Conservation (phyloP, 306 rosid species). For the Citrullus colocynthis region DNA sequence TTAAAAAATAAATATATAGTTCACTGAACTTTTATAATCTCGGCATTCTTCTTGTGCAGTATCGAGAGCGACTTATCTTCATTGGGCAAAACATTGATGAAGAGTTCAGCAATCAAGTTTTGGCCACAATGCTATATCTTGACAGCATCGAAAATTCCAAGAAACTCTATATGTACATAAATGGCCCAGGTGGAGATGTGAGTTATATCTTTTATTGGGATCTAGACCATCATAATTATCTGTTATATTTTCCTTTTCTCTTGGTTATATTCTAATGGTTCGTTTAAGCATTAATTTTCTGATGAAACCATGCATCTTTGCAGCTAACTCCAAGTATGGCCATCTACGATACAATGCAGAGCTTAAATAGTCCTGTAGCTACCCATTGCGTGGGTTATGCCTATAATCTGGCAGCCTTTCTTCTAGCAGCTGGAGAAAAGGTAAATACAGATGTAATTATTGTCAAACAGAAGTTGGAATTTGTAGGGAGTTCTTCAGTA, state of each 20-base stretch:
- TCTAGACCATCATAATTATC: conserved; percentile 7
- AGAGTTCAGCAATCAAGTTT: conserved; percentile 81
- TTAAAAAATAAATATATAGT: too few relatives aligned
- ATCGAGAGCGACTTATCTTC: conserved; percentile 83
- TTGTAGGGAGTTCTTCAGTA: neutral
- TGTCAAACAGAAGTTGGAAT: neutral
- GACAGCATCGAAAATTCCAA: conserved; percentile 57
- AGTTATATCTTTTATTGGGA: conserved; percentile 20
- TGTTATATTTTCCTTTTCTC: conserved; percentile 4
- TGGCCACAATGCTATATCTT: conserved; percentile 89
- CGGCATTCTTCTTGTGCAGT: conserved; percentile 32
- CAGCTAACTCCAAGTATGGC: conserved; percentile 92
- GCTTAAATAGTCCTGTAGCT: conserved; percentile 68
- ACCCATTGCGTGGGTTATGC: conserved; percentile 87
- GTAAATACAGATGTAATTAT: conserved; percentile 19
- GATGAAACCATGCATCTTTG: conserved; percentile 22
- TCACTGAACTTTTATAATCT: neutral
- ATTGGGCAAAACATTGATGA: conserved; percentile 72
- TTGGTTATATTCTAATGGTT: neutral
- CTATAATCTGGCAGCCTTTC: conserved; percentile 63
- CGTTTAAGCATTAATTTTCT: conserved; percentile 7
- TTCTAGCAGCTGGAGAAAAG: conserved; percentile 94
- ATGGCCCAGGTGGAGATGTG: conserved; percentile 98
- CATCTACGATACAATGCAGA: conserved; percentile 85
- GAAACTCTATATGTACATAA: conserved; percentile 65